These are phyloP conservation scores for Cardamine resedifolia DNA, from an alignment of 345 rosid genomes.

Conservation along the genomic window DNA sequence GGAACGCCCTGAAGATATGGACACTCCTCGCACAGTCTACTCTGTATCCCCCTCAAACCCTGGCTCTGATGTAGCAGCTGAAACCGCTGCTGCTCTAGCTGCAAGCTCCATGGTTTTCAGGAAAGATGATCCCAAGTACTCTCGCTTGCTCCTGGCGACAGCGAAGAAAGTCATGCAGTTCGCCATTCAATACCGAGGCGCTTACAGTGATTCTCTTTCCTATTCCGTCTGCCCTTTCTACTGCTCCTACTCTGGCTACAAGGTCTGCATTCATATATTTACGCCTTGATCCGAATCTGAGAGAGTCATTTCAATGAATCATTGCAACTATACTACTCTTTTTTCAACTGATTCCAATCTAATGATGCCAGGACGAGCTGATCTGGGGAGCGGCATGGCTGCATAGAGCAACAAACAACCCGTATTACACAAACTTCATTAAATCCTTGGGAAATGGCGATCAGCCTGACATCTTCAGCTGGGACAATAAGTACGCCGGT, in stretches of 20 bases:
- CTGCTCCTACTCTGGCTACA: slow-evolving; percentile 84
- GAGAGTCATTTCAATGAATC: neutral
- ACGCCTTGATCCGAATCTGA: neutral
- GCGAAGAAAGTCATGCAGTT: slow-evolving; percentile 70
- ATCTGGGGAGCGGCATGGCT: slow-evolving; percentile 94
- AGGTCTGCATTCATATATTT: slow-evolving; percentile 41
- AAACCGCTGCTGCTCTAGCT: slow-evolving; percentile 80
- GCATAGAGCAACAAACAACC: slow-evolving; percentile 61
- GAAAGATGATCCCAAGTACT: slow-evolving; percentile 55
- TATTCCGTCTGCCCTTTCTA: slow-evolving; percentile 78
- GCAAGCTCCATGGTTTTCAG: slow-evolving; percentile 82
- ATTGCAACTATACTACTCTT: neutral
- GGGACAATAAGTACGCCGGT: slow-evolving; percentile 91
- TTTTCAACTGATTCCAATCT: neutral
- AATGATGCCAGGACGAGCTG: slow-evolving; percentile 65
- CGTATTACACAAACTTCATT: slow-evolving; percentile 55
- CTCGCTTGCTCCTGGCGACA: slow-evolving; percentile 54
- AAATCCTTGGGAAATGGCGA: slow-evolving; percentile 72
- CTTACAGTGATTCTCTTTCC: slow-evolving; percentile 79
- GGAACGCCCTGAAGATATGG: slow-evolving; percentile 98
- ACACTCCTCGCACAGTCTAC: slow-evolving; percentile 68
- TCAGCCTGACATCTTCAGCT: slow-evolving; percentile 73
- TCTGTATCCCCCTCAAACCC: slow-evolving; percentile 70
- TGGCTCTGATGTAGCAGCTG: slow-evolving; percentile 92
- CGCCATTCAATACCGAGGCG: slow-evolving; percentile 69